Percentiles rank a stretch among this genome's conserved stretches.
These are phyloP conservation scores for Medicago arabica DNA, from an alignment of 306 rosid genomes.

Conservation along the genomic window DNA sequence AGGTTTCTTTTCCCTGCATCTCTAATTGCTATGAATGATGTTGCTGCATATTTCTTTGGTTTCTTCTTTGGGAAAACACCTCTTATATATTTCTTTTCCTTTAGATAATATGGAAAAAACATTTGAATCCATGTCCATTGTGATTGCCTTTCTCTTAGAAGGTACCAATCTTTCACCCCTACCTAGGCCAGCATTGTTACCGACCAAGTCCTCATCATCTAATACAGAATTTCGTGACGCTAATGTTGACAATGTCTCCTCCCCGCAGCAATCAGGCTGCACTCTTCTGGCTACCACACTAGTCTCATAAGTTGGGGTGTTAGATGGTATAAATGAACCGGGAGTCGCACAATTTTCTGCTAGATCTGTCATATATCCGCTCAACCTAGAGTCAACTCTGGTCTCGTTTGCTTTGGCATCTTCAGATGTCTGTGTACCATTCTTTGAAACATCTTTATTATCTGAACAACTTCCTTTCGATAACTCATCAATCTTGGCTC, in stretches of 20 bases:
- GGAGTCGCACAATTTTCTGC: conserved; percentile 23
- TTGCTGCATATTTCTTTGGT: conserved; percentile 91
- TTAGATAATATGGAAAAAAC: conserved; percentile 42
- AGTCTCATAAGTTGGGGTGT: conserved; percentile 33
- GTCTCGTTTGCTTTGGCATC: conserved; percentile 37
- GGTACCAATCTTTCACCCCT: conserved; percentile 45
- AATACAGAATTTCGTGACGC: conserved; percentile 37
- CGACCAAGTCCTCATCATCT: conserved; percentile 35
- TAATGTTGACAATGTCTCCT: conserved; percentile 37
- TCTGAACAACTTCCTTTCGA: conserved; percentile 32
- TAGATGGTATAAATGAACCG: conserved; percentile 27
- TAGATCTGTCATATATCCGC: conserved; percentile 35
- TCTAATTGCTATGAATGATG: conserved; percentile 88
- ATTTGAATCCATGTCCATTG: conserved; percentile 51
- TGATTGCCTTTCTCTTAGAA: conserved; percentile 59
- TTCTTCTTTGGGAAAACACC: conserved; percentile 97
- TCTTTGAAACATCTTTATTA: conserved; percentile 37
- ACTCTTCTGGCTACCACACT: conserved; percentile 38
- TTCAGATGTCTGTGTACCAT: conserved; percentile 30
- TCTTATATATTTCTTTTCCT: too few species aligned
- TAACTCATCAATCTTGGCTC: conserved; percentile 40
- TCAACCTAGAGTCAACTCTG: conserved; percentile 40
- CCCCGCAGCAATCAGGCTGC: conserved; percentile 38
- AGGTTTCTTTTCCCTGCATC: conserved; percentile 97
- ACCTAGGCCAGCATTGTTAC: conserved; percentile 37